phyloP scores from a whole-genome alignment of 345 rosid species.

The Erysimum cheiranthoides region DNA sequence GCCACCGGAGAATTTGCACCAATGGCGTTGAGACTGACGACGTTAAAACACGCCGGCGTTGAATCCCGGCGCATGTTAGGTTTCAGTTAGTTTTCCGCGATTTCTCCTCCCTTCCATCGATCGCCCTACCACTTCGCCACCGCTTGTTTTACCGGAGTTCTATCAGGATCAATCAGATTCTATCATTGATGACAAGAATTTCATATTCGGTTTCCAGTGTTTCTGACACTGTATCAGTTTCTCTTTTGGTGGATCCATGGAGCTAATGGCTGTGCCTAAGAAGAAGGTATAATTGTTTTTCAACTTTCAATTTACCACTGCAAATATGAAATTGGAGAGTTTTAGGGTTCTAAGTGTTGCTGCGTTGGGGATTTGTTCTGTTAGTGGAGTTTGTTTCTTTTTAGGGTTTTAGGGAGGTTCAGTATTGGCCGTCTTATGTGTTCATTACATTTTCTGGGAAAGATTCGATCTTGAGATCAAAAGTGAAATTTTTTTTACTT shows the following conservation, averaged over 20 bases:
- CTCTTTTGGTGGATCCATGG: constrained; percentile 61
- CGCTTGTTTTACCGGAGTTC: constrained; percentile 52
- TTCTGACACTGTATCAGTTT: too few species aligned
- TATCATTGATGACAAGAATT: constrained; percentile 4
- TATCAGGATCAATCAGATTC: constrained; percentile 41
- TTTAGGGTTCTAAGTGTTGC: neutral
- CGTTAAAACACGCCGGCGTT: constrained; percentile 43
- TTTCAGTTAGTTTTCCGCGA: constrained; percentile 48
- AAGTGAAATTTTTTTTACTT: neutral
- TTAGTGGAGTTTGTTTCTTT: neutral
- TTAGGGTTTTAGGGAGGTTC: constrained; percentile 12
- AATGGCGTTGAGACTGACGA: constrained; percentile 59
- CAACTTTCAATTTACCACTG: neutral
- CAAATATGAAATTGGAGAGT: neutral
- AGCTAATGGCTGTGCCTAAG: constrained; percentile 87
- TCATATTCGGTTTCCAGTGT: constrained; percentile 47
- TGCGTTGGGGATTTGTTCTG: neutral
- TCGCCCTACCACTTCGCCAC: constrained; percentile 33
- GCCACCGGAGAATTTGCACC: neutral
- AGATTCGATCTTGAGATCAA: neutral
- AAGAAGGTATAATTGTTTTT: constrained; percentile 52
- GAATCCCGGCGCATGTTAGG: constrained; percentile 32
- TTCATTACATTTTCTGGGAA: neutral
- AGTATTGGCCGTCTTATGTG: neutral
- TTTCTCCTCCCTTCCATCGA: constrained; percentile 48